Percentiles rank a stretch among this genome's conserved stretches.
Conservation (phyloP, 768 basidiomycete genomes). For the Dendrothele bispora region DNA sequence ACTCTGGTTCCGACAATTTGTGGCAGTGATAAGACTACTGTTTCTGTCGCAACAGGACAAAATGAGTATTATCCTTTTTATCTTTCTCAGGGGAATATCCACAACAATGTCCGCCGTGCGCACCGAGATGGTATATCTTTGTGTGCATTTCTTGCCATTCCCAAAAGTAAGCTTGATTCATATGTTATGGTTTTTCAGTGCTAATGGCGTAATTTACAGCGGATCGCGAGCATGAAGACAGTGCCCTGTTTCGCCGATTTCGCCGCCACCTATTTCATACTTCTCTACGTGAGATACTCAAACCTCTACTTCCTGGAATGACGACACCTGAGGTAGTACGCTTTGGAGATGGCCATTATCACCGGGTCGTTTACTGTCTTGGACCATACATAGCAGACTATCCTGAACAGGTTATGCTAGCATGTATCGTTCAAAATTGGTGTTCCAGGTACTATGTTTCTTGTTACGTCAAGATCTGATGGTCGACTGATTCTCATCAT, state of each 20-base stretch:
- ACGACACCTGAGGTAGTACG: too few relatives aligned
- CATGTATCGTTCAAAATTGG: conserved; percentile 33
- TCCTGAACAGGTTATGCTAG: conserved; percentile 38
- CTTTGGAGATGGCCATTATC: too few relatives aligned
- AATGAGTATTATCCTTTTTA: conserved; percentile 20
- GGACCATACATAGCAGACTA: conserved; percentile 38
- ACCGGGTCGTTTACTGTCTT: too few relatives aligned
- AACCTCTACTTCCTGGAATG: conserved; percentile 11
- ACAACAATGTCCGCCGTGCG: conserved; percentile 15
- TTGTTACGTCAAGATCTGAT: conserved; percentile 6
- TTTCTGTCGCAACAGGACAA: conserved; percentile 20
- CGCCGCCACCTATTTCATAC: conserved; percentile 25
- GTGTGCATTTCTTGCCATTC: conserved; percentile 18
- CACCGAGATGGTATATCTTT: conserved; percentile 18
- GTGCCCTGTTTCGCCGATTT: conserved; percentile 20
- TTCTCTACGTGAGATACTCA: conserved; percentile 16
- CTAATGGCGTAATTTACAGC: neutral
- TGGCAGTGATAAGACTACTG: conserved; percentile 22
- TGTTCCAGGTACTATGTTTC: conserved; percentile 28
- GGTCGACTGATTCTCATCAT: too few relatives aligned
- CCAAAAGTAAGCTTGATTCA: conserved; percentile 18
- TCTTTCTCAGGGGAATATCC: conserved; percentile 11
- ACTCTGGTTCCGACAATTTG: conserved; percentile 14
- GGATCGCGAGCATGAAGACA: neutral
- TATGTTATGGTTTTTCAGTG: too few relatives aligned